phyloP scores from a whole-genome alignment of 176 grass and related monocot genomes.

The Poa pratensis region DNA sequence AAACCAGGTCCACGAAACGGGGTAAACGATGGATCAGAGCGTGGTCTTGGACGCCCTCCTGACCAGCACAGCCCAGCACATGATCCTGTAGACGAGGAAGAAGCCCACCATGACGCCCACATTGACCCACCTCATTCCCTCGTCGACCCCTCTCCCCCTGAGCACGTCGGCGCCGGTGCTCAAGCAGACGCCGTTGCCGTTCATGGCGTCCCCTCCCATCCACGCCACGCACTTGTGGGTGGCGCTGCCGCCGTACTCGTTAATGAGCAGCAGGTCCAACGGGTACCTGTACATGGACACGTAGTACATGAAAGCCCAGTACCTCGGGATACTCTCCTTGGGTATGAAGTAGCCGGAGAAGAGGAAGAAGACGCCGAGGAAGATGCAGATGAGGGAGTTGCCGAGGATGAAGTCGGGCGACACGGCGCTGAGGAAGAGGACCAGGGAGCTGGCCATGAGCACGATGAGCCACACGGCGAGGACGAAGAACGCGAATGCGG shows the following conservation, averaged over 20 bases:
- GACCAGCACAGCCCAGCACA: constrained; percentile 80
- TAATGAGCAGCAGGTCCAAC: constrained; percentile 82
- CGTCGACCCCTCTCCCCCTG: constrained; percentile 61
- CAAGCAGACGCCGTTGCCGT: constrained; percentile 36
- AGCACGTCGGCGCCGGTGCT: constrained; percentile 67
- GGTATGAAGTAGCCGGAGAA: constrained; percentile 98
- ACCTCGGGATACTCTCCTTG: constrained; percentile 78
- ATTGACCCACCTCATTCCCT: constrained; percentile 72
- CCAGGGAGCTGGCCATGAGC: constrained; percentile 86
- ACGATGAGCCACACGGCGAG: constrained; percentile 88
- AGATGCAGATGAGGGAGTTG: constrained; percentile 84
- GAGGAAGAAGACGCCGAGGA: constrained; percentile 84
- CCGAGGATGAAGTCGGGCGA: constrained; percentile 84
- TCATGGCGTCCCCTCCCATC: constrained; percentile 14
- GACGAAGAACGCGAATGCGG: constrained; percentile 70
- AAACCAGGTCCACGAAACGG: not conserved
- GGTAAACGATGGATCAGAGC: constrained; percentile 42
- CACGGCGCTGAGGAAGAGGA: constrained; percentile 85
- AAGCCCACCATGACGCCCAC: constrained; percentile 79
- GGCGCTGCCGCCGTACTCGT: constrained; percentile 70
- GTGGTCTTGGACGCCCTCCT: constrained; percentile 82
- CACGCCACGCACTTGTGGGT: constrained; percentile 62
- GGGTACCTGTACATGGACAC: constrained; percentile 91
- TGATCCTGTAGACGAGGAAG: constrained; percentile 75
- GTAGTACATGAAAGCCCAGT: constrained; percentile 94